Evolutionary conservation across 345 rosid genomes (phyloP).

Genomic region (Acer saccharum): DNA sequence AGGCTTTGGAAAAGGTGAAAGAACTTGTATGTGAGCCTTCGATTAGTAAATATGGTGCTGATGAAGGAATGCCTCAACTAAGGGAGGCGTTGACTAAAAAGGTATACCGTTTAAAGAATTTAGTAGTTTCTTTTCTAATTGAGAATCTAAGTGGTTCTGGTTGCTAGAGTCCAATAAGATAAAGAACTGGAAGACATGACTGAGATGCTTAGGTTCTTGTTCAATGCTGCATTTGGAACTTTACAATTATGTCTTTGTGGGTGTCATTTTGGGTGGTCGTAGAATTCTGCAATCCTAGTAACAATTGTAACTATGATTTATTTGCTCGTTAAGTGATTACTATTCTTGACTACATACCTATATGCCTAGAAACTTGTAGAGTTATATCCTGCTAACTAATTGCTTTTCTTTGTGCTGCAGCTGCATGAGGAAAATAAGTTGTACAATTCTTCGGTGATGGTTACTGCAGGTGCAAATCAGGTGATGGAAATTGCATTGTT

Average conservation of each 20-base stretch:
- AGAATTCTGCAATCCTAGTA: background rate
- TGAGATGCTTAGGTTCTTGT: conserved; percentile 9
- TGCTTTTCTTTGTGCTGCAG: conserved; percentile 39
- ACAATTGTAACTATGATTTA: background rate
- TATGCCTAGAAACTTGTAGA: background rate
- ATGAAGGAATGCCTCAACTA: conserved; percentile 88
- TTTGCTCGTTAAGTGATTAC: background rate
- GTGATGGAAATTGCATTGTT: conserved; percentile 28
- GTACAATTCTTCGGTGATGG: conserved; percentile 79
- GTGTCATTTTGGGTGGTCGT: background rate
- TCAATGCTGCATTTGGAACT: conserved; percentile 5
- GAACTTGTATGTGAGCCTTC: conserved; percentile 78
- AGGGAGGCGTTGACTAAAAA: conserved; percentile 64
- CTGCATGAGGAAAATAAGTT: conserved; percentile 71
- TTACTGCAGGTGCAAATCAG: conserved; percentile 99
- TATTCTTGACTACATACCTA: background rate
- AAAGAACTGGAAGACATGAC: conserved; percentile 4
- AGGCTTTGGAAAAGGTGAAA: conserved; percentile 76
- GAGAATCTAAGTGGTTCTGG: conserved; percentile 11
- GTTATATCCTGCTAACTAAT: background rate
- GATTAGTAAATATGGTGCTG: conserved; percentile 81
- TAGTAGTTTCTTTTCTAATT: background rate
- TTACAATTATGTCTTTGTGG: background rate
- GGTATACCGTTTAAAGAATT: conserved; percentile 38
- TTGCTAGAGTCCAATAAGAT: conserved; percentile 8